These are phyloP conservation scores for Pichia kudriavzevii DNA, from an alignment of 1,139 yeast genomes.

Conservation along the genomic window DNA sequence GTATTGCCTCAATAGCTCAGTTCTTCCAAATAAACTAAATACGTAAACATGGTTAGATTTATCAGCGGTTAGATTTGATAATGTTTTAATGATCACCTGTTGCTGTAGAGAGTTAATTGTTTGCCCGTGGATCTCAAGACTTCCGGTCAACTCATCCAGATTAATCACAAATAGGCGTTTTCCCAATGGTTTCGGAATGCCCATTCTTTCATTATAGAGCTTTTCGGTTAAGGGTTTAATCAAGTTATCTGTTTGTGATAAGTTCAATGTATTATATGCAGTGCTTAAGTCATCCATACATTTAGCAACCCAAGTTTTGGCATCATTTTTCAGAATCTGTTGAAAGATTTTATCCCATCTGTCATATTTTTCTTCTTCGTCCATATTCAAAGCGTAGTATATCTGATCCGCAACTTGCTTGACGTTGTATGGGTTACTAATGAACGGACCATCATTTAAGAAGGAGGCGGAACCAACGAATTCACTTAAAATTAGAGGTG, in stretches of 20 bases:
- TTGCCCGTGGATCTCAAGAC: slow-evolving; percentile 26
- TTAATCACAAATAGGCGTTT: slow-evolving; percentile 51
- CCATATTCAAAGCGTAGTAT: slow-evolving; percentile 56
- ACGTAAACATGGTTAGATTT: slow-evolving; percentile 62
- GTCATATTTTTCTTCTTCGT: slow-evolving; percentile 43
- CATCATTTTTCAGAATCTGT: slow-evolving; percentile 58
- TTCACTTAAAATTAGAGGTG: slow-evolving; percentile 83
- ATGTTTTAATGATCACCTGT: slow-evolving; percentile 42
- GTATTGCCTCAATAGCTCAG: slow-evolving; percentile 60
- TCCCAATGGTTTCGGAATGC: slow-evolving; percentile 18
- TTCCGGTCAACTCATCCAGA: slow-evolving; percentile 34
- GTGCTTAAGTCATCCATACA: slow-evolving; percentile 49
- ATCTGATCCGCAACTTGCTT: slow-evolving; percentile 58
- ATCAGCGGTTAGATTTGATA: slow-evolving; percentile 42
- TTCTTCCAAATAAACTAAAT: slow-evolving; percentile 54
- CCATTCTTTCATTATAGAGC: slow-evolving; percentile 31
- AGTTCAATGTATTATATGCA: slow-evolving; percentile 51
- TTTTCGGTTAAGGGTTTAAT: slow-evolving; percentile 32
- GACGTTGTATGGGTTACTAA: slow-evolving; percentile 89
- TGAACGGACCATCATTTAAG: slow-evolving; percentile 61
- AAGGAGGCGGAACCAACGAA: slow-evolving; percentile 91
- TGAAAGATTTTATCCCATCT: slow-evolving; percentile 60
- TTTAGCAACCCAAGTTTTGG: slow-evolving; percentile 63
- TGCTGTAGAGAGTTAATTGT: slow-evolving; percentile 30
- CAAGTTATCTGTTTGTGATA: slow-evolving; percentile 17